Percentiles rank a stretch among this genome's conserved stretches.
phyloP scores from a whole-genome alignment of 306 rosid genomes.

The Corylus heterophylla region DNA sequence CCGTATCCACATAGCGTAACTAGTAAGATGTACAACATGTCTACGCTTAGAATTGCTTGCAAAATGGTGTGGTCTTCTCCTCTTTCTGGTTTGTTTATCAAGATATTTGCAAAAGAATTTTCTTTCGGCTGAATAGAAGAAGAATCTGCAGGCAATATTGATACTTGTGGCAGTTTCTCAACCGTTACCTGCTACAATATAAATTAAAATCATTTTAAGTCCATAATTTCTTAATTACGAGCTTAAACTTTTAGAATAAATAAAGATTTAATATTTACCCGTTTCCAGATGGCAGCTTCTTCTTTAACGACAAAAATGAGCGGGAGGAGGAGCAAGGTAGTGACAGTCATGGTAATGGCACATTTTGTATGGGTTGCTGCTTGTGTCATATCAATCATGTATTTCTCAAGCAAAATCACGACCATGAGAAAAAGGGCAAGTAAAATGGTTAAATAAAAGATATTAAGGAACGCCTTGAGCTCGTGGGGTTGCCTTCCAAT shows the following conservation, averaged over 20 bases:
- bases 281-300: conserved; percentile 33
- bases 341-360: conserved; percentile 16
- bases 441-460: conserved; percentile 39
- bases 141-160: too few relatives aligned
- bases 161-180: background rate
- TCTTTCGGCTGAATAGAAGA: background rate
- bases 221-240: too few relatives aligned
- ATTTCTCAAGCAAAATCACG: conserved; percentile 30
- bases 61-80: conserved; percentile 56
- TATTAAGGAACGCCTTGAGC: conserved; percentile 34
- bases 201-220: too few relatives aligned
- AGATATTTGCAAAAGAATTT: conserved; percentile 11
- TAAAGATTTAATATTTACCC: too few relatives aligned
- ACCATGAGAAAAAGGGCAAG: conserved; percentile 45
- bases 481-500: conserved; percentile 32
- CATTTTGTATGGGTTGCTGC: conserved; percentile 25
- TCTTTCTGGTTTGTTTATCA: conserved; percentile 26
- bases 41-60: conserved; percentile 41
- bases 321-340: conserved; percentile 32
- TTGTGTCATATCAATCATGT: background rate
- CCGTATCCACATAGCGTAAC: conserved; percentile 44
- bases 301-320: conserved; percentile 34
- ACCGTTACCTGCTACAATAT: background rate
- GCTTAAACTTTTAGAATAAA: too few relatives aligned
- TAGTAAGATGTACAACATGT: conserved; percentile 44